phyloP scores from a whole-genome alignment of 129 eudicot genomes.

The Cynara cardunculus region DNA sequence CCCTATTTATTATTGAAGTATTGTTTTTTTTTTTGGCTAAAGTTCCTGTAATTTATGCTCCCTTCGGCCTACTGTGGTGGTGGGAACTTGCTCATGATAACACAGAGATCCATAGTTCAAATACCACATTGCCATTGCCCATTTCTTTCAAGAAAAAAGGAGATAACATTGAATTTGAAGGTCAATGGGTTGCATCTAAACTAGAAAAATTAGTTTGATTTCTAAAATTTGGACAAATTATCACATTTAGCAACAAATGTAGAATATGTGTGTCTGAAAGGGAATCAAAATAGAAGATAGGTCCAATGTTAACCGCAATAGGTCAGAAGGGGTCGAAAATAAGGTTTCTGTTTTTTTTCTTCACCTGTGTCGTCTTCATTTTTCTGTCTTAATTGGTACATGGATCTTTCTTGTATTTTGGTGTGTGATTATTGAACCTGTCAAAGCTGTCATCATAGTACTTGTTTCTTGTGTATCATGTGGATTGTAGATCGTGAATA shows the following conservation, averaged over 20 bases:
- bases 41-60: neutral
- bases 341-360: no score
- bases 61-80: no score
- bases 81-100: neutral
- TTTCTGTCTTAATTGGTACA: neutral
- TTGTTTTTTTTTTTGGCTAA: no score
- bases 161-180: neutral
- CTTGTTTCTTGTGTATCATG: no score
- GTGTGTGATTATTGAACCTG: neutral
- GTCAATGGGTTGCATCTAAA: neutral
- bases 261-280: neutral
- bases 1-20: no score
- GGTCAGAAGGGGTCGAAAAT: no score
- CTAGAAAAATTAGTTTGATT: neutral
- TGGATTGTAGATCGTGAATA: neutral
- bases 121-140: neutral
- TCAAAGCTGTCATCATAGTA: neutral
- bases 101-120: neutral
- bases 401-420: neutral
- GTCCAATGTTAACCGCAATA: neutral
- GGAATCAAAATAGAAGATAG: neutral
- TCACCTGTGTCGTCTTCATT: no score
- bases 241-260: neutral
- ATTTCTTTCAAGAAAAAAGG: neutral
- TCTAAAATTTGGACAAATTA: neutral